Base-by-base conservation (phyloP, 768 basidiomycete genomes). In the Pleurotus ostreatus region DNA sequence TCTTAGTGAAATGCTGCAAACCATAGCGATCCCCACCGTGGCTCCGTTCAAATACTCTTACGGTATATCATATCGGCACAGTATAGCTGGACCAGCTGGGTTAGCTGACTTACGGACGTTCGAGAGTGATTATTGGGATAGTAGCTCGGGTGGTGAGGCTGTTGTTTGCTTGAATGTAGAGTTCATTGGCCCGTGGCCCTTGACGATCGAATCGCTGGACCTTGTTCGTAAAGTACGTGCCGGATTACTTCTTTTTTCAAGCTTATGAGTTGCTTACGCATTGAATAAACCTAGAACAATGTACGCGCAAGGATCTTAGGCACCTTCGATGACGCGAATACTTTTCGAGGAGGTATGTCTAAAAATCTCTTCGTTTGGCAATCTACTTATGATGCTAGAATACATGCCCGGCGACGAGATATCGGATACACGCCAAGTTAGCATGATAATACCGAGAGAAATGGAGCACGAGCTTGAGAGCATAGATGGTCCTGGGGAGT, bases 401-500 rank as follows among this genome's bases (percentile, higher is more conserved):
- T 88, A 81, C 69, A 66, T 81, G 22, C 63, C 81, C 8, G 86
- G 85, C 0, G 91, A 93, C 61, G 79, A 80, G 57, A 80, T 89
- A 59, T 78, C 77, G 41, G 77, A 83, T 34, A 63, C 77, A 18
- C 85, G 82, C 61, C 78, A 79, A 9, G 69, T 89, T 40, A 74
- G 71, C 45, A 64, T 87, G 56, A 66, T 74, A 3, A 61, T 70
- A 23, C 68, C 71, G 20, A 81, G 78, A 30, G 75, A 77, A 13
- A 67, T 70, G 11, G 58, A 67, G 11, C 57, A 58, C 22, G 68
- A 67, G 2, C 65, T 71, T 15, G 69, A 66, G 15, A 58, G 62
- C 3, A 70, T 83, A 38, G 64, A 71, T 6, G 77, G 78, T 13
- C 82, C 84, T 0, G 90, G 86, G 2, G 71, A 72, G 56, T 89